A percentile compares a stretch with the other conserved stretches of the same genome.
Conservation (phyloP, 805 yeast species). For the Jamesozyma gamospora region DNA sequence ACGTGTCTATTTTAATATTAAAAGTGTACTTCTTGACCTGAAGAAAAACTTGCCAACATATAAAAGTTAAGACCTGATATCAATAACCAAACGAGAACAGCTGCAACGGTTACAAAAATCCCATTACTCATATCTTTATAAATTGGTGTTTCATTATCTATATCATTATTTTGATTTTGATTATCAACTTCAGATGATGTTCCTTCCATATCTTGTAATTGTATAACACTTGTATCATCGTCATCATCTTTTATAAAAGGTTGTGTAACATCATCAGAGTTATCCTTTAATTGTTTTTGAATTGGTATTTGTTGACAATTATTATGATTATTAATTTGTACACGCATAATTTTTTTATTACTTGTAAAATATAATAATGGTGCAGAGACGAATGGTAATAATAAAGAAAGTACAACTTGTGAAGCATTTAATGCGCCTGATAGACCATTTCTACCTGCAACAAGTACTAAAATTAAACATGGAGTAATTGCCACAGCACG, state of each 20-base stretch:
- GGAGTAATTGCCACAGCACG: conserved; percentile 81
- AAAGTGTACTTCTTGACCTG: conserved; percentile 35
- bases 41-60: conserved; percentile 39
- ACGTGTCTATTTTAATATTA: conserved; percentile 12
- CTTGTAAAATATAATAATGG: conserved; percentile 79
- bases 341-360: conserved; percentile 57
- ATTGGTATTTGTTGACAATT: conserved; percentile 6
- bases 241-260: neutral
- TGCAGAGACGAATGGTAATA: conserved; percentile 80
- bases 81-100: conserved; percentile 56
- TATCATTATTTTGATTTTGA: neutral
- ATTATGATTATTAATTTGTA: conserved; percentile 25
- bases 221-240: conserved; percentile 1
- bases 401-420: conserved; percentile 72
- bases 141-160: conserved; percentile 1
- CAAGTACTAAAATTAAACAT: conserved; percentile 62
- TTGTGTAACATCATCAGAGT: neutral
- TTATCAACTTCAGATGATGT: neutral
- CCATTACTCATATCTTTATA: conserved; percentile 36
- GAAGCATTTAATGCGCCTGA: conserved; percentile 69
- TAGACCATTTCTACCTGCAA: conserved; percentile 75
- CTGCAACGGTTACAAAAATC: conserved; percentile 40
- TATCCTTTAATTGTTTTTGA: neutral
- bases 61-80: conserved; percentile 63
- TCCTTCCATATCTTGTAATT: conserved; percentile 1